Conservation (phyloP, 2,329 filamentous ascomycete species). For the Ophiostoma ips region DNA sequence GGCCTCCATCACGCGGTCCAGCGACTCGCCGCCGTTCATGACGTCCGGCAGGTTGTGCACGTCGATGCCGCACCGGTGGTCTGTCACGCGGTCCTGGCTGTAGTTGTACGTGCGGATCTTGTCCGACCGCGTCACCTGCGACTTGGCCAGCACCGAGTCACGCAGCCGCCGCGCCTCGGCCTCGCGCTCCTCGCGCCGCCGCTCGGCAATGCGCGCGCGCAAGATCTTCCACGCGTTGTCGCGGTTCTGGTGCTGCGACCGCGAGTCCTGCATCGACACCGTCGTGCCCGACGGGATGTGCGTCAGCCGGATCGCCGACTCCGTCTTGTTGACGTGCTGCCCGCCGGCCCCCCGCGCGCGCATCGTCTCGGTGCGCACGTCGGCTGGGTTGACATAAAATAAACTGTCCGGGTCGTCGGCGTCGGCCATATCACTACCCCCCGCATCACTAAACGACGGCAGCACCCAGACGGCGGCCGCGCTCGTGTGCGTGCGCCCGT, state of each 20-base stretch:
- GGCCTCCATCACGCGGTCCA: constrained; percentile 66
- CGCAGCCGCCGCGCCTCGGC: constrained; percentile 62
- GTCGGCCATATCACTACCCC: too few species aligned
- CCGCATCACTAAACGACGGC: constrained; percentile 51
- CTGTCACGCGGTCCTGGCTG: constrained; percentile 63
- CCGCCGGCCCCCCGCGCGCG: constrained; percentile 81
- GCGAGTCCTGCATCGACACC: constrained; percentile 83
- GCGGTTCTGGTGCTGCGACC: constrained; percentile 81
- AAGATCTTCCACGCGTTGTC: constrained; percentile 78
- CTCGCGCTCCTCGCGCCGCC: constrained; percentile 67
- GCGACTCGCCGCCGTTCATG: constrained; percentile 55
- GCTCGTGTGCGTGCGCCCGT: constrained; percentile 85
- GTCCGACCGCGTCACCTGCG: constrained; percentile 77
- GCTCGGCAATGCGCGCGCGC: constrained; percentile 67
- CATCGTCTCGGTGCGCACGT: constrained; percentile 82
- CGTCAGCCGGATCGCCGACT: constrained; percentile 85
- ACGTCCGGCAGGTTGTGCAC: constrained; percentile 69
- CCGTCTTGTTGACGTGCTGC: constrained; percentile 97
- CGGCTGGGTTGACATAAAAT: constrained; percentile 75
- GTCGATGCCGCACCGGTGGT: constrained; percentile 71
- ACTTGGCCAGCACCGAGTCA: constrained; percentile 62
- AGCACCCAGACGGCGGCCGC: constrained; percentile 87
- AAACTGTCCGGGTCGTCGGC: constrained; percentile 74
- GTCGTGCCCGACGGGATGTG: constrained; percentile 77
- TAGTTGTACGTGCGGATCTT: constrained; percentile 91